Evolutionary conservation across 371 early-diverging fungal species (phyloP).

Genomic region (Zychaea mexicana): DNA sequence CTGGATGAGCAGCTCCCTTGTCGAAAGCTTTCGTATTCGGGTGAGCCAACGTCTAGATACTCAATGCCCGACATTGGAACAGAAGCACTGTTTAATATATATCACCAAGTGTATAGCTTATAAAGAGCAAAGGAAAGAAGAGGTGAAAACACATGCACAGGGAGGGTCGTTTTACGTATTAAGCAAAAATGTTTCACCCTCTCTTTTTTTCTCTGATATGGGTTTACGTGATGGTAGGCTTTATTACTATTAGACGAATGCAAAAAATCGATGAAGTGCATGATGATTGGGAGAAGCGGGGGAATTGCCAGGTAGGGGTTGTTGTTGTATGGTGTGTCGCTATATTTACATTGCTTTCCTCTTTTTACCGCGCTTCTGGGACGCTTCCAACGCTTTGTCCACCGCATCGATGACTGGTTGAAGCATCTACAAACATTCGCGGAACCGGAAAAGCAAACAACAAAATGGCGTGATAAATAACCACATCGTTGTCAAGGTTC

Average conservation of each 20-base stretch:
- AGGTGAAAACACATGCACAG: not conserved
- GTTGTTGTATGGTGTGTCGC: not conserved
- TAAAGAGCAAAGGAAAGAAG: not conserved
- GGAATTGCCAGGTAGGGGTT: not conserved
- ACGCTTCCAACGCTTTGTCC: conserved; percentile 54
- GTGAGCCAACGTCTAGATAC: conserved; percentile 6
- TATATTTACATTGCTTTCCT: conserved; percentile 1
- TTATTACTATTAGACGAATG: not conserved
- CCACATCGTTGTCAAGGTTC: too few species aligned
- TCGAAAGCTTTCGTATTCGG: not conserved
- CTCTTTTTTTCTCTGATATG: not conserved
- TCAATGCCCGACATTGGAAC: not conserved
- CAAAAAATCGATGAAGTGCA: not conserved
- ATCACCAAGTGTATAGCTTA: not conserved
- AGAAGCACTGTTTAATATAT: not conserved
- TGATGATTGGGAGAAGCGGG: not conserved
- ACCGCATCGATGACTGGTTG: conserved; percentile 48
- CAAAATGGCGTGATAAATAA: not conserved
- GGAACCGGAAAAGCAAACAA: not conserved
- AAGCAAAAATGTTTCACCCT: not conserved
- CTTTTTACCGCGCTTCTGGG: conserved; percentile 44
- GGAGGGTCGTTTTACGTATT: not conserved
- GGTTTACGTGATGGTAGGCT: not conserved
- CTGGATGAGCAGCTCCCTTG: conserved; percentile 3
- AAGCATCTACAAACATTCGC: conserved; percentile 54